Evolutionary conservation across 768 basidiomycete species (phyloP).

Genomic region (Lentinula edodes): DNA sequence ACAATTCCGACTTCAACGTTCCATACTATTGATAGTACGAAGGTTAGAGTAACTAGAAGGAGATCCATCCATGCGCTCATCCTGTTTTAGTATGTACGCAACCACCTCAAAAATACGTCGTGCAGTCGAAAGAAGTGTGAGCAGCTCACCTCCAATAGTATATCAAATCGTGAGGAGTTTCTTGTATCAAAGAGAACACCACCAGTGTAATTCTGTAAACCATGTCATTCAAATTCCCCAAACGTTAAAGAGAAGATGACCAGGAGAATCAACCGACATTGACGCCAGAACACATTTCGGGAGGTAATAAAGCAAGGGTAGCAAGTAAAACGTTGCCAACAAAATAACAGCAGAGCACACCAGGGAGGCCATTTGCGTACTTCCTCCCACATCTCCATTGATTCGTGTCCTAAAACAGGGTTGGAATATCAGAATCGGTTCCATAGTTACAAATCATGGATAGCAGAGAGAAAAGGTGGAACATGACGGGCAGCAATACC

Average conservation of each 20-base stretch:
- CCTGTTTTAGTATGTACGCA: constrained; percentile 25
- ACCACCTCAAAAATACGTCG: background rate
- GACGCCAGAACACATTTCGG: constrained; percentile 90
- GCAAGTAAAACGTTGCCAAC: constrained; percentile 82
- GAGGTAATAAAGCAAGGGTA: constrained; percentile 80
- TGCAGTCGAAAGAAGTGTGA: background rate
- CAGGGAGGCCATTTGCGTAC: constrained; percentile 86
- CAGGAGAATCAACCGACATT: constrained; percentile 48
- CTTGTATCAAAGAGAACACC: constrained; percentile 76
- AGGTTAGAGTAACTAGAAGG: constrained; percentile 81
- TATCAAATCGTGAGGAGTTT: constrained; percentile 80
- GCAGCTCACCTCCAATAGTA: constrained; percentile 72
- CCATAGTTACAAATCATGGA: constrained; percentile 3
- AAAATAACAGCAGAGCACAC: constrained; percentile 72
- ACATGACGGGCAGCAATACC: constrained; percentile 10
- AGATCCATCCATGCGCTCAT: constrained; percentile 95
- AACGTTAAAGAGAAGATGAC: constrained; percentile 4
- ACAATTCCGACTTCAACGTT: constrained; percentile 90
- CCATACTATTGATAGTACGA: constrained; percentile 83
- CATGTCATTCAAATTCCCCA: background rate
- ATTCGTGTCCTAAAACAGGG: constrained; percentile 57
- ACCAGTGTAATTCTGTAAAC: constrained; percentile 69
- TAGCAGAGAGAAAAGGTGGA: background rate
- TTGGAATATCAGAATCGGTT: no score
- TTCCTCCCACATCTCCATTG: constrained; percentile 83